Conservation (phyloP, 2,329 filamentous ascomycete species). For the Hymenoscyphus salicellus region DNA sequence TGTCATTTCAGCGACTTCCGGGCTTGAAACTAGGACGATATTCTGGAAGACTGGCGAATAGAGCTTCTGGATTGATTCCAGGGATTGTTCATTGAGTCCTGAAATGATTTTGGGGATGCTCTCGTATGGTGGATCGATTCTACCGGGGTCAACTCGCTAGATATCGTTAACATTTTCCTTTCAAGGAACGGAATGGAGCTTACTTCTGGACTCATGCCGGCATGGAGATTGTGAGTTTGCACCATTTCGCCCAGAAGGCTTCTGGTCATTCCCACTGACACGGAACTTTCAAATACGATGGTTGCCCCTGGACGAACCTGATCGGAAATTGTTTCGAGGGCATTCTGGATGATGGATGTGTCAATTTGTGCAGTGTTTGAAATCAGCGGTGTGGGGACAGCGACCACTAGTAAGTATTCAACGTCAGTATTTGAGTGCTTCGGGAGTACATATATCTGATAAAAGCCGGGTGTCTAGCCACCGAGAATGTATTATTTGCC, state of each 20-base stretch:
- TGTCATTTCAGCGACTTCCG: constrained; percentile 57
- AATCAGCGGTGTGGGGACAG: constrained; percentile 49
- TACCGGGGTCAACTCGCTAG: constrained; percentile 51
- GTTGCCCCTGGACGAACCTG: constrained; percentile 5
- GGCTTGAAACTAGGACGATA: constrained; percentile 48
- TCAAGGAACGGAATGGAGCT: neutral
- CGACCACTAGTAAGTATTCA: neutral
- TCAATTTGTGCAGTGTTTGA: constrained; percentile 4
- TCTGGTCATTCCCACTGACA: constrained; percentile 54
- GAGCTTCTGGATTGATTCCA: constrained; percentile 43
- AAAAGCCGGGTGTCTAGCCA: neutral
- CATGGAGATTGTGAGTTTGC: constrained; percentile 42
- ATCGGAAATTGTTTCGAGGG: constrained; percentile 5
- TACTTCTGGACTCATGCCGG: constrained; percentile 48
- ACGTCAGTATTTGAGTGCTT: neutral
- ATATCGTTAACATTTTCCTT: neutral
- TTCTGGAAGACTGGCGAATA: constrained; percentile 48
- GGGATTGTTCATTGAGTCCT: constrained; percentile 48
- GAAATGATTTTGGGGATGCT: constrained; percentile 54
- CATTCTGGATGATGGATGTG: constrained; percentile 5
- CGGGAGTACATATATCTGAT: neutral
- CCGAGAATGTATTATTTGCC: neutral
- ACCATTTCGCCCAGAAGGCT: constrained; percentile 47
- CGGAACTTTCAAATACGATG: constrained; percentile 47
- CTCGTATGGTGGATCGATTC: constrained; percentile 40